Evolutionary conservation across 2,329 filamentous ascomycete genomes (phyloP).

Genomic region (Penicillium sp.): DNA sequence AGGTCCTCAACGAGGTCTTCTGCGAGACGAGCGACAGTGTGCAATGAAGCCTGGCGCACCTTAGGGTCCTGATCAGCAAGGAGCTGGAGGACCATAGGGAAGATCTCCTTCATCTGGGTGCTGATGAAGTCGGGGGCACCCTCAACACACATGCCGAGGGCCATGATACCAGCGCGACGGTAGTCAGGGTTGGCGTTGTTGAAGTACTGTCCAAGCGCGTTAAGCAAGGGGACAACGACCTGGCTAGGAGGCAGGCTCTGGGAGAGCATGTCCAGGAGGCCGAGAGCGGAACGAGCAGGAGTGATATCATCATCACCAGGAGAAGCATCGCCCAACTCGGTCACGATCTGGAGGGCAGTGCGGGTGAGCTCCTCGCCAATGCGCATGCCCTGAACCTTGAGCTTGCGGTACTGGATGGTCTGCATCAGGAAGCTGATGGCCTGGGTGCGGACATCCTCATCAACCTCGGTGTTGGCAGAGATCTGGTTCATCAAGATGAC

Average conservation of each 20-base stretch:
- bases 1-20: conserved; percentile 93
- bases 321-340: conserved; percentile 69
- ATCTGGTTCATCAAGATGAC: conserved; percentile 93
- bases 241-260: conserved; percentile 87
- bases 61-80: conserved; percentile 78
- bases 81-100: conserved; percentile 79
- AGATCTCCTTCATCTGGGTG: conserved; percentile 81
- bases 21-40: conserved; percentile 83
- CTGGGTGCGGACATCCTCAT: conserved; percentile 84
- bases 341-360: conserved; percentile 83
- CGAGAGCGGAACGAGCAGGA: conserved; percentile 78
- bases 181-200: conserved; percentile 70
- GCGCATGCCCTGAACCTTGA: conserved; percentile 89
- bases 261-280: conserved; percentile 83
- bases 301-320: conserved; percentile 81
- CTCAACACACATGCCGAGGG: conserved; percentile 91
- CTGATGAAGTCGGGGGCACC: conserved; percentile 96
- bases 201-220: conserved; percentile 80
- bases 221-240: conserved; percentile 87
- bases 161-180: conserved; percentile 85
- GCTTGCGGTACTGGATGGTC: conserved; percentile 83
- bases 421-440: conserved; percentile 93
- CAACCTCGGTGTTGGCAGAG: conserved; percentile 69
- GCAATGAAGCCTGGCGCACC: conserved; percentile 82
- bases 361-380: conserved; percentile 83